Conservation (phyloP, 2,329 filamentous ascomycete species). For the Colletotrichum chrysophilum region DNA sequence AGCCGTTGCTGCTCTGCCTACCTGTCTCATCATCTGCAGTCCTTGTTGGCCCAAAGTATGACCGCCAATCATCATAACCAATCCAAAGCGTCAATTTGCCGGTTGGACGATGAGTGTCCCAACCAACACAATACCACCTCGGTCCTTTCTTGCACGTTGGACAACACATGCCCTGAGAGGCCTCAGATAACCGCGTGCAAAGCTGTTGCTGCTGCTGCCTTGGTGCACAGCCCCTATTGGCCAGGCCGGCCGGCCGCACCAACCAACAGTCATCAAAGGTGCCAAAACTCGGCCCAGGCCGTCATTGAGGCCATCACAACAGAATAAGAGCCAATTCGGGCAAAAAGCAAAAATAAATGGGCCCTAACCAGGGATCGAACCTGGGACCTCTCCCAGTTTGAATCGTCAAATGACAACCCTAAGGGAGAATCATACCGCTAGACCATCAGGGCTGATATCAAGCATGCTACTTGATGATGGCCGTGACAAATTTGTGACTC, state of each 20-base stretch:
- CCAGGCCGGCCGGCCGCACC: not conserved
- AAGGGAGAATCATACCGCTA: constrained; percentile 24
- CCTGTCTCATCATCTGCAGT: not conserved
- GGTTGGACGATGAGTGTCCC: not conserved
- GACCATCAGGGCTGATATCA: constrained; percentile 14
- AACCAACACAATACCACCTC: not conserved
- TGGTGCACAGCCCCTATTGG: not conserved
- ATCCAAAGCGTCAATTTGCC: not conserved
- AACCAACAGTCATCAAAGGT: not conserved
- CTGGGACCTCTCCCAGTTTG: constrained; percentile 12
- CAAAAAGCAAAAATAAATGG: not conserved
- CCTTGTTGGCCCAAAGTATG: not conserved
- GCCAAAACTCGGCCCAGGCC: not conserved
- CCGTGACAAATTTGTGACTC: rapidly evolving
- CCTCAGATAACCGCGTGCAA: not conserved
- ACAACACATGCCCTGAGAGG: not conserved
- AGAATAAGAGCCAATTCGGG: no score
- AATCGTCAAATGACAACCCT: not conserved
- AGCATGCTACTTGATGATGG: not conserved
- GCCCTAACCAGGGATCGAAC: constrained; percentile 22
- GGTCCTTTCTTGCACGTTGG: not conserved
- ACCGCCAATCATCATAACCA: not conserved
- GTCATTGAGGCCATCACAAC: not conserved
- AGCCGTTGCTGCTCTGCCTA: not conserved
- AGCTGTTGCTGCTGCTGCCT: not conserved